phyloP scores from a whole-genome alignment of 164 flowering plant genomes.

The Sedum album region DNA sequence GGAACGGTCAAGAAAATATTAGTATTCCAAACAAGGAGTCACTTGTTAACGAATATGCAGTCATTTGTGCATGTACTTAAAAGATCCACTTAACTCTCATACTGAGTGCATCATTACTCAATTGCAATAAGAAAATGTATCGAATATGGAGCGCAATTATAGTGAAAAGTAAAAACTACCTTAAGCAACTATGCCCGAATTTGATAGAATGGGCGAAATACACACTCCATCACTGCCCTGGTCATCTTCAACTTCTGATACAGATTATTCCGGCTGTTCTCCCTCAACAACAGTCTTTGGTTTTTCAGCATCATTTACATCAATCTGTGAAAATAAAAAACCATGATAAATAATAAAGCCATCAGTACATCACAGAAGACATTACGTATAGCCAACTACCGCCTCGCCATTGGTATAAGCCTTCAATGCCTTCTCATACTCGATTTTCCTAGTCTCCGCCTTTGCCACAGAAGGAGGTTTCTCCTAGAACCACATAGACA shows the following conservation, averaged over 20 bases:
- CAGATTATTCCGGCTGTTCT: not conserved
- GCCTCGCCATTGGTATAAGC: no score
- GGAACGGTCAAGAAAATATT: no score
- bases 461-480: no score
- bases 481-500: no score
- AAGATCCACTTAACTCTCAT: not conserved
- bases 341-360: no score
- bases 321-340: not conserved
- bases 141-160: no score
- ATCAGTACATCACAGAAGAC: not conserved
- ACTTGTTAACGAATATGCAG: not conserved
- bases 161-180: not conserved
- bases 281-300: not conserved
- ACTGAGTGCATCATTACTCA: no score
- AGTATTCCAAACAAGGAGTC: no score
- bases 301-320: not conserved
- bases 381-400: no score
- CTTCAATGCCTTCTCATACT: no score
- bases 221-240: not conserved
- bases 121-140: no score
- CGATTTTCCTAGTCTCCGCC: no score
- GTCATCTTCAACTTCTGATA: not conserved
- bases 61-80: not conserved
- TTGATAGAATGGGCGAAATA: not conserved
- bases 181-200: not conserved